These are phyloP conservation scores for Paecilomyces sp. DNA, from an alignment of 2,329 filamentous ascomycete species.

Conservation along the genomic window DNA sequence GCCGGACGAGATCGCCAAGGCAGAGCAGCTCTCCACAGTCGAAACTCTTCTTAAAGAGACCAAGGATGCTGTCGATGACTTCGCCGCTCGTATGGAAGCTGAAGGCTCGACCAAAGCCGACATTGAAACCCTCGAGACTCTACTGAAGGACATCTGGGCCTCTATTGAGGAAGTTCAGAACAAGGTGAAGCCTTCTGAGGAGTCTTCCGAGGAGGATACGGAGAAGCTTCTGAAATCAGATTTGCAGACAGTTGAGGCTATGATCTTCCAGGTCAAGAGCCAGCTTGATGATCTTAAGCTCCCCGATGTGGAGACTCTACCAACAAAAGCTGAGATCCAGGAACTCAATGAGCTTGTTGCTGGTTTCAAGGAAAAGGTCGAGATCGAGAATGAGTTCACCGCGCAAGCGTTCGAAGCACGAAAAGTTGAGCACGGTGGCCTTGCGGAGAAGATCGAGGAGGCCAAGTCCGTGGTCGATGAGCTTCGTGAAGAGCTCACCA, in stretches of 20 bases:
- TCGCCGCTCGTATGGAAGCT: slow-evolving; percentile 60
- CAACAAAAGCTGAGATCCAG: slow-evolving; percentile 69
- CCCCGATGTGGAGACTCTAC: slow-evolving; percentile 62
- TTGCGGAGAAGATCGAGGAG: slow-evolving; percentile 70
- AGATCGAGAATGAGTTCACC: slow-evolving; percentile 63
- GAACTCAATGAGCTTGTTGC: slow-evolving; percentile 64
- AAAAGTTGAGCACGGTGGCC: slow-evolving; percentile 71
- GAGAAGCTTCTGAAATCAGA: slow-evolving; percentile 73
- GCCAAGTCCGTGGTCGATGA: slow-evolving; percentile 72
- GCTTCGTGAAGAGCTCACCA: slow-evolving; percentile 68
- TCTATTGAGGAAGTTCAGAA: slow-evolving; percentile 64
- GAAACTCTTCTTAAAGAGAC: slow-evolving; percentile 68
- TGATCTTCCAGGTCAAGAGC: slow-evolving; percentile 78
- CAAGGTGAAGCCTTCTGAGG: slow-evolving; percentile 38
- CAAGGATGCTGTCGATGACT: slow-evolving; percentile 61
- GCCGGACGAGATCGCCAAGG: slow-evolving; percentile 58
- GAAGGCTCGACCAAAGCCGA: slow-evolving; percentile 71
- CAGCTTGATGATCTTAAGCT: slow-evolving; percentile 67
- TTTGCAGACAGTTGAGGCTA: slow-evolving; percentile 69
- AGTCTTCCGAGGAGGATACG: slow-evolving; percentile 40
- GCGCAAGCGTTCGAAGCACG: slow-evolving; percentile 76
- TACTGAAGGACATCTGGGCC: slow-evolving; percentile 69
- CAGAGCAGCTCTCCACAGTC: slow-evolving; percentile 53
- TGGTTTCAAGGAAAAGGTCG: slow-evolving; percentile 58
- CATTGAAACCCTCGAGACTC: slow-evolving; percentile 65